phyloP scores from a whole-genome alignment of 116 monocot species.

The Posidonia oceanica region DNA sequence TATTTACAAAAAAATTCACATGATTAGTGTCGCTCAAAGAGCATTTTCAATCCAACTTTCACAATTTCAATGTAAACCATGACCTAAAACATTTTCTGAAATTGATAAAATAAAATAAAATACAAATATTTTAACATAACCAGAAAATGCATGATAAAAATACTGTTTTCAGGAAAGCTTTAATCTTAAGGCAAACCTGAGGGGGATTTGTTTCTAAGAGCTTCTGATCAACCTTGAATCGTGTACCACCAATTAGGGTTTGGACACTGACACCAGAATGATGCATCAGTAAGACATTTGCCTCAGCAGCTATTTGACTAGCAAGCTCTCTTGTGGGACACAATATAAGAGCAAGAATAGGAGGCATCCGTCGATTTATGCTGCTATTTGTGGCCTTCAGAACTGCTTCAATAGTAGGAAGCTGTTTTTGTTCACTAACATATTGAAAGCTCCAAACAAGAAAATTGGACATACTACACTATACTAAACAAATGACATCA shows the following conservation, averaged over 20 bases:
- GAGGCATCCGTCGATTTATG: constrained; percentile 34
- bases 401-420: constrained; percentile 97
- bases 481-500: neutral
- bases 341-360: constrained; percentile 62
- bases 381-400: constrained; percentile 33
- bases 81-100: neutral
- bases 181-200: constrained; percentile 41
- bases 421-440: constrained; percentile 68
- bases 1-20: too few relatives aligned
- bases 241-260: constrained; percentile 87
- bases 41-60: too few relatives aligned
- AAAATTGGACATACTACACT: neutral
- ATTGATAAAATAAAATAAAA: neutral
- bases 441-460: constrained; percentile 12
- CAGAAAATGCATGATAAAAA: neutral
- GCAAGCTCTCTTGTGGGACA: constrained; percentile 96
- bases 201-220: constrained; percentile 78
- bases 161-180: neutral
- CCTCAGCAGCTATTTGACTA: constrained; percentile 90
- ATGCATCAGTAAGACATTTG: constrained; percentile 66
- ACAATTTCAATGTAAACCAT: neutral
- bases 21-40: too few relatives aligned
- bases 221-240: constrained; percentile 90
- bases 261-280: constrained; percentile 76
- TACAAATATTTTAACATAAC: neutral